These are phyloP conservation scores for Phylloboletellus chloephorus DNA, from an alignment of 1,284 basidiomycete genomes.

Conservation along the genomic window DNA sequence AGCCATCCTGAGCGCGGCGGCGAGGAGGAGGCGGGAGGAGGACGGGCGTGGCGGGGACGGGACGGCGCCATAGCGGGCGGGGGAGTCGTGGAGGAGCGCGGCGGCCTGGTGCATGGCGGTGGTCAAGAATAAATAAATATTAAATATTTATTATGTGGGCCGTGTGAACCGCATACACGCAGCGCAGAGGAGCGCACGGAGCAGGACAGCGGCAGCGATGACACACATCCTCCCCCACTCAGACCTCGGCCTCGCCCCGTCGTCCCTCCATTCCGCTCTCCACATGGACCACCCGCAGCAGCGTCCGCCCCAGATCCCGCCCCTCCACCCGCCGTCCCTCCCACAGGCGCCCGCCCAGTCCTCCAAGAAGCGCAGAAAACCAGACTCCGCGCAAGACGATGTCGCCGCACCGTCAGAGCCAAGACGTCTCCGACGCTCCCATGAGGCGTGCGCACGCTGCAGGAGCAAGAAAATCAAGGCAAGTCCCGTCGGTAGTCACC, in stretches of 20 bases:
- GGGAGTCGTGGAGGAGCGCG: slow-evolving; percentile 28
- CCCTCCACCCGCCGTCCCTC: too few species aligned
- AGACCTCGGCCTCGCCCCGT: slow-evolving; percentile 36
- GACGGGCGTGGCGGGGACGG: slow-evolving; percentile 33
- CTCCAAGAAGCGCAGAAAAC: slow-evolving; percentile 55
- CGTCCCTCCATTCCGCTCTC: slow-evolving; percentile 54
- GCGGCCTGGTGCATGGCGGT: slow-evolving; percentile 21
- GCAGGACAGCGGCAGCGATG: too few species aligned
- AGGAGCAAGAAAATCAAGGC: slow-evolving; percentile 91
- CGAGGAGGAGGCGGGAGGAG: slow-evolving; percentile 57
- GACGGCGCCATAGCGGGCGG: slow-evolving; percentile 34
- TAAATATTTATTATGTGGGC: slow-evolving; percentile 2
- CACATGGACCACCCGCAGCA: slow-evolving; percentile 60
- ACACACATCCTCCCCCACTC: slow-evolving; percentile 44
- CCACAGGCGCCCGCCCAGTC: slow-evolving; percentile 35
- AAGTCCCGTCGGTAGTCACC: slow-evolving; percentile 79
- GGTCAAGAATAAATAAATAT: slow-evolving; percentile 32
- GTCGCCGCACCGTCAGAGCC: slow-evolving; percentile 54
- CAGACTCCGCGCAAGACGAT: slow-evolving; percentile 49
- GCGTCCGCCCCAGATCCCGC: slow-evolving; percentile 34
- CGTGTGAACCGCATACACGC: too few species aligned
- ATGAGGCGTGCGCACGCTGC: slow-evolving; percentile 83
- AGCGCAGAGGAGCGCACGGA: too few species aligned
- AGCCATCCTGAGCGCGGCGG: slow-evolving; percentile 79
- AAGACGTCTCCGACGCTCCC: slow-evolving; percentile 72